Conservation (phyloP, 139 green algal species). For the Picochlorum sp. region DNA sequence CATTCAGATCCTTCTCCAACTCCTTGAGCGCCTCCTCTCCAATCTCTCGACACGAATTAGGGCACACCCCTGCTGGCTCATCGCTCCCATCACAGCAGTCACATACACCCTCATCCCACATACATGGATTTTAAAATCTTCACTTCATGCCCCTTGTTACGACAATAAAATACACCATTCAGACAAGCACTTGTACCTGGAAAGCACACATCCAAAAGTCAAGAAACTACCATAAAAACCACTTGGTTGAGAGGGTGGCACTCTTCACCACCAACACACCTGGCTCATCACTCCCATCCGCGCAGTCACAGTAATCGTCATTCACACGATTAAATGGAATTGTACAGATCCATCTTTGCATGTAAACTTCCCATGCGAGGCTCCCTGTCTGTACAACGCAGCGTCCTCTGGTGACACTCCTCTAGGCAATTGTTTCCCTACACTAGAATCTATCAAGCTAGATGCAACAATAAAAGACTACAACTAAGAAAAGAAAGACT, state of each 20-base stretch:
- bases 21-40: slow-evolving; percentile 39
- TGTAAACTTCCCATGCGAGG: slow-evolving; percentile 32
- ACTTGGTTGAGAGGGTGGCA: no score
- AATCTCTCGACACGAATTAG: slow-evolving; percentile 64
- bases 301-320: slow-evolving; percentile 93
- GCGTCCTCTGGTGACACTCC: not conserved
- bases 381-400: slow-evolving; percentile 11
- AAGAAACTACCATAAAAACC: not conserved
- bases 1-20: slow-evolving; percentile 22
- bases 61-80: slow-evolving; percentile 60
- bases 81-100: slow-evolving; percentile 91
- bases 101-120: slow-evolving; percentile 91
- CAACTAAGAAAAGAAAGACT: not conserved
- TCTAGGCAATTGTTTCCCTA: not conserved
- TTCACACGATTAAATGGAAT: slow-evolving; percentile 70
- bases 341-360: slow-evolving; percentile 57
- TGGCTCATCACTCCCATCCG: slow-evolving; percentile 89
- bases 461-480: not conserved
- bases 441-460: not conserved
- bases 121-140: slow-evolving; percentile 58
- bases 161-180: slow-evolving; percentile 77
- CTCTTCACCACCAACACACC: slow-evolving; percentile 24
- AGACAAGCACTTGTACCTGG: slow-evolving; percentile 80
- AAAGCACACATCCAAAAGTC: not conserved
- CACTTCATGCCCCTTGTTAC: slow-evolving; percentile 63